Base-by-base conservation (phyloP, 805 yeast species). In the Blastobotrys parvus region DNA sequence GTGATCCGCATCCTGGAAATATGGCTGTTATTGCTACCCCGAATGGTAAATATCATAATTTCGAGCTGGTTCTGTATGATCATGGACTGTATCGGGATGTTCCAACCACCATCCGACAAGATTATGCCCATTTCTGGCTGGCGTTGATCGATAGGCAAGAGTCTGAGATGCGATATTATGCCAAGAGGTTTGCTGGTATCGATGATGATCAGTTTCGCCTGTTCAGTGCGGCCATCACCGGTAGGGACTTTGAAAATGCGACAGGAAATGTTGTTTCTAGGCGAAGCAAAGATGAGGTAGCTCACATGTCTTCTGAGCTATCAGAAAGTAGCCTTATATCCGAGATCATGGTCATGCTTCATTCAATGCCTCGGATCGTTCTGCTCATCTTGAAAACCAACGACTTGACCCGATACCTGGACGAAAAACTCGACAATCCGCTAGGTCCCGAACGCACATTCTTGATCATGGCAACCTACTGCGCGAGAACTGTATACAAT, bases 1-100 rank as follows among this genome's bases (percentile, higher is more conserved):
- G 98, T 65, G 99, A 92, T 60, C 98, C 98, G 1, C 99, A 92
- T 60, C 95, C 95, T 8, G 99, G 99, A 0, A 92, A 92, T 56
- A 67, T 92, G 46, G 96, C 97, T 0, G 86, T 92, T 18, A 68
- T 88, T 16, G 54, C 61, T 5, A 48, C 54, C 16, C 51, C 53
- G 23, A 17, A 17, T 4, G 11, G 29, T 11, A 11, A 25, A 6
- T 63, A 65, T 3, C 87, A 81, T 57, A 89, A 90, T 59, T 92
- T 92, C 60, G 98, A 92, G 61, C 85, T 92, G 41, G 70, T 92
- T 4, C 69, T 92, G 16, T 94, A 87, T 59, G 99, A 92, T 63
- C 98, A 92, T 61, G 99, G 98, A 0, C 69, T 92, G 16, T 92
- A 92, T 60, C 71, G 99, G 47, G 77, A 81, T 45, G 87, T 94